Evolutionary conservation across 2,329 filamentous ascomycete species (phyloP), one percentile per base, ranked within the genome.

Genomic region (Leptographium galeiforme): DNA sequence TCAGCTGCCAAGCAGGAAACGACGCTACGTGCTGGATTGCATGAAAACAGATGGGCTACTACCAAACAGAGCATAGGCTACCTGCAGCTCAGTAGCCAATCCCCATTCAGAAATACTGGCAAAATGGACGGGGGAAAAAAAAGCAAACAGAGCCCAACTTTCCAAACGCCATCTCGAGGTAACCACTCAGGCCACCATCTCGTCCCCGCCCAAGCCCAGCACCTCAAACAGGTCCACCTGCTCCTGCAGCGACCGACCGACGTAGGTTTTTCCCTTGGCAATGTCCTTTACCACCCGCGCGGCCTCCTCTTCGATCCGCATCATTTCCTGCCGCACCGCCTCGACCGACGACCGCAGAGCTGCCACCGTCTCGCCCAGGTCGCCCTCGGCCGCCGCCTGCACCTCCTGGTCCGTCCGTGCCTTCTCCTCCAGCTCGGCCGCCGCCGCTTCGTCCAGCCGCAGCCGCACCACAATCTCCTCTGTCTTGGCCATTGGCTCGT

Each of bases 401-500:
- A 50, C 54, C 50, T 51, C 53, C 5, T 55, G 54, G 25, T 60
- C 57, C 30, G 19, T 40, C 53, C 81, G 75, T 60, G 80, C 79
- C 66, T 83, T 84, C 47, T 72, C 75, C 65, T 89, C 84, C 57
- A 89, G 65, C 6, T 81, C 81, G 48, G 77, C 76, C 56, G 90
- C 64, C 63, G 90, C 87, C 0, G 77, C 74, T 60, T 81, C 55
- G 40, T 49, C 47, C 18, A 34, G 19, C 51, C 56, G 45, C 30
- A 59, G 76, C 54, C 89, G 61, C 48, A 79, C 73, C 61, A 56
- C 46, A 2, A 48, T 50, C 43, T 82, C 56, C 80, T 75, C 53
- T 1, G 51, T 53, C n/a, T 55, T 53, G 19, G 45, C 51, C n/a
- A 19, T 49, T 6, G 32, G 49, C 30, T 51, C 43, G n/a, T 49